Evolutionary conservation across 2,329 filamentous ascomycete genomes (phyloP).

Genomic region (Fusarium incarnatum): DNA sequence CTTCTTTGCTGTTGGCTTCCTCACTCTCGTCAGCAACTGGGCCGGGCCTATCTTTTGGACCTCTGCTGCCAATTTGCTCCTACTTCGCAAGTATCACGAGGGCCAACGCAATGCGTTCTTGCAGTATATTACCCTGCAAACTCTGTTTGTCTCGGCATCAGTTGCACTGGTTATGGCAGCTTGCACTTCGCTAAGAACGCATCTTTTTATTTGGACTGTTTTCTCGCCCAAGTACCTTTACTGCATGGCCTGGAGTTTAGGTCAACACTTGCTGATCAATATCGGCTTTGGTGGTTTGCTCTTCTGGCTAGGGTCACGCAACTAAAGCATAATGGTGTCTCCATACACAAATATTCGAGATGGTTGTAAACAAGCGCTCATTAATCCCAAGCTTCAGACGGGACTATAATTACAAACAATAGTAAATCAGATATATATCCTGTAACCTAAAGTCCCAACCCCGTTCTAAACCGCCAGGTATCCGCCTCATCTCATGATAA

Average conservation of each 20-base stretch:
- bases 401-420: constrained; percentile 24
- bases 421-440: constrained; percentile 27
- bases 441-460: constrained; percentile 27
- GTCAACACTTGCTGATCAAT: constrained; percentile 82
- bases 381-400: not conserved
- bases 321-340: constrained; percentile 14
- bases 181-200: constrained; percentile 84
- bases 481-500: constrained; percentile 24
- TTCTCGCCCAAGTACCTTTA: constrained; percentile 98
- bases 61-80: constrained; percentile 70
- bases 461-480: constrained; percentile 15
- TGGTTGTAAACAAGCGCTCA: not conserved
- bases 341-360: constrained; percentile 4
- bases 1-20: constrained; percentile 79
- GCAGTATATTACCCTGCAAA: constrained; percentile 72
- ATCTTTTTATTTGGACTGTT: constrained; percentile 98
- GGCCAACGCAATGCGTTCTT: constrained; percentile 51
- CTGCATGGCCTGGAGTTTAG: constrained; percentile 86
- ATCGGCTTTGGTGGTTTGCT: constrained; percentile 69
- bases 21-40: constrained; percentile 94
- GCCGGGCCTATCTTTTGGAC: constrained; percentile 90
- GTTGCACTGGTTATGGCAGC: constrained; percentile 85
- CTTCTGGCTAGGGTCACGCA: constrained; percentile 62
- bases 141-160: constrained; percentile 75
- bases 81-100: constrained; percentile 56